These are phyloP conservation scores for Fraxinus cuspidata DNA, from an alignment of 257 asterid species.

Conservation along the genomic window DNA sequence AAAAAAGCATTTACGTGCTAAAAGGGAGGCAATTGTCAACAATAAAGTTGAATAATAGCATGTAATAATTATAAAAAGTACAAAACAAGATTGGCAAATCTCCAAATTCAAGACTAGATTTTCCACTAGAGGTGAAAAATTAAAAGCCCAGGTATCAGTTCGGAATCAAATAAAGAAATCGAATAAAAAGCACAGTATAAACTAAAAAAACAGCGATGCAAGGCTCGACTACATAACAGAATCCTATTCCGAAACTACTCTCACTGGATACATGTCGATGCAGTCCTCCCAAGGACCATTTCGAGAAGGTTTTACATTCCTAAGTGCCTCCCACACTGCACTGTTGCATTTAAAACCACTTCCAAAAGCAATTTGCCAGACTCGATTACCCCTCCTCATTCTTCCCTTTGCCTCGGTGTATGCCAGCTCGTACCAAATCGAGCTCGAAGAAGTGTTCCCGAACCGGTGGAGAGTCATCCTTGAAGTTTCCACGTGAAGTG, in stretches of 20 bases:
- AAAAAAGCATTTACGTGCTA: background rate
- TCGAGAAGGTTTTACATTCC: constrained; percentile 43
- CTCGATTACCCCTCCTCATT: constrained; percentile 51
- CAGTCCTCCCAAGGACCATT: constrained; percentile 73
- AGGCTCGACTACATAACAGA: constrained; percentile 3
- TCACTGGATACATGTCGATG: constrained; percentile 58
- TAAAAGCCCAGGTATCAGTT: background rate
- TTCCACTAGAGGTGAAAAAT: background rate
- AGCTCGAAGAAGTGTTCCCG: constrained; percentile 81
- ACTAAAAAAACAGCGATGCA: background rate
- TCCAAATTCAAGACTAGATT: background rate
- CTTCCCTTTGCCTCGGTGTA: constrained; percentile 71
- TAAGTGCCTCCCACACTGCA: constrained; percentile 72
- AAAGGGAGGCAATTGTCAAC: background rate
- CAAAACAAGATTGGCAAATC: background rate
- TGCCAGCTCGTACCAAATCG: constrained; percentile 78
- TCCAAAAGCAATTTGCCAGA: constrained; percentile 84
- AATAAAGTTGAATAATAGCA: background rate
- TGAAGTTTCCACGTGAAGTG: constrained; percentile 67
- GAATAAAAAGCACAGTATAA: constrained; percentile 5
- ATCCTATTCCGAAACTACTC: constrained; percentile 28
- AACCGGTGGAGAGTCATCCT: constrained; percentile 72
- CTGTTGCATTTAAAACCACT: constrained; percentile 79
- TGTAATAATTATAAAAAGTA: background rate
- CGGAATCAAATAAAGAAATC: background rate